Evolutionary conservation across 257 asterid species (phyloP), one percentile per base, ranked within the genome.

Genomic region (Salvia hispanica): DNA sequence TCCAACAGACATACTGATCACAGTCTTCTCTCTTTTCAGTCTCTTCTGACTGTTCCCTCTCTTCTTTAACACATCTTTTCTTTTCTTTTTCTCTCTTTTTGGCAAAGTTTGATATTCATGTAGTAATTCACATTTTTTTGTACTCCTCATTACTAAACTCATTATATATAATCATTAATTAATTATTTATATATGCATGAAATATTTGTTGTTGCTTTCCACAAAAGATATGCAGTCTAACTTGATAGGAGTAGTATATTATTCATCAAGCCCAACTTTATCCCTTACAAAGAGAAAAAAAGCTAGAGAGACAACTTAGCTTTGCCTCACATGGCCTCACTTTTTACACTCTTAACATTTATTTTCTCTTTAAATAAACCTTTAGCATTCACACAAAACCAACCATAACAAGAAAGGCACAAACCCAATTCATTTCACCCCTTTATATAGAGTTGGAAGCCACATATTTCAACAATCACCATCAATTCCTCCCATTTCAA

Each of bases 271-370:
- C 72, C 43, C 65, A 71, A 74, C 87, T 85, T 88, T 90, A 81
- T 76, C 83, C 81, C 74, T 69, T 74, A 58, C 73, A 73, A 62
- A 75, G 70, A 80, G 59, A 71, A 73, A 9, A 60, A 60, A 69
- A 80, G 80, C 76, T 48, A 75, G 72, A 78, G 88, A 84, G 96
- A 89, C 96, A 88, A 80, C 74, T 75, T 85, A 80, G 79, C 98
- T 86, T 91, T 88, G 91, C 78, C 84, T 91, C 98, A 88, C 95
- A 86, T 88, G 93, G 87, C 76, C 64, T 75, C 90, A 86, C 95
- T 86, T 91, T 86, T 65, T 74, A 72, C 76, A 72, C 77, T 18
- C 31, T 25, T 25, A 21, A 12, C 14, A 52, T 62, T 39, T n/a
- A 5, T 33, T 13, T 68, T 44, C 7, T 45, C 40, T 62, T 77